Conservation (phyloP, 805 yeast species). For the Debaryomyces tyrocola region DNA sequence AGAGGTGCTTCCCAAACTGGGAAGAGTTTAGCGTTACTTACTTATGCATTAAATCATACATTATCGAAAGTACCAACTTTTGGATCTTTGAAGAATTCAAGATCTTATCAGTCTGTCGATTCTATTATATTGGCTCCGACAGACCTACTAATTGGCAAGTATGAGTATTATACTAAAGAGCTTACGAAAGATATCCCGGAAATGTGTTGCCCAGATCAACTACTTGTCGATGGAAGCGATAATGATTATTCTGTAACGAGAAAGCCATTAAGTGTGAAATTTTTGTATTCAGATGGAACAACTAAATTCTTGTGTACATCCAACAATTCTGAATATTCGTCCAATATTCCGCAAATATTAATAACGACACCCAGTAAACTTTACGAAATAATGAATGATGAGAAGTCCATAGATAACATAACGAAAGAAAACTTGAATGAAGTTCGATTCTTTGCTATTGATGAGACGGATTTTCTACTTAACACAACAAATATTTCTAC, state of each 20-base stretch:
- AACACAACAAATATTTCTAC: constrained; percentile 11
- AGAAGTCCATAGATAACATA: background rate
- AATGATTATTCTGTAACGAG: constrained; percentile 12
- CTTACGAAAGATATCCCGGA: constrained; percentile 18
- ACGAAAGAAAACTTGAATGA: constrained; percentile 6
- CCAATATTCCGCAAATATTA: constrained; percentile 17
- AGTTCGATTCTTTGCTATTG: constrained; percentile 20
- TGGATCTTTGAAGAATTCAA: constrained; percentile 7
- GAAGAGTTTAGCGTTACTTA: constrained; percentile 14
- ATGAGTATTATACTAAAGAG: constrained; percentile 7
- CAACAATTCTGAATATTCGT: background rate
- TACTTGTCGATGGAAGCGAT: constrained; percentile 5
- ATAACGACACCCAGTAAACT: constrained; percentile 16
- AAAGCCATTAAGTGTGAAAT: constrained; percentile 16
- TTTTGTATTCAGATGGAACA: constrained; percentile 6
- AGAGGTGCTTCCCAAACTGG: constrained; percentile 15
- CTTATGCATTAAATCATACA: constrained; percentile 18
- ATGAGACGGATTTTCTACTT: constrained; percentile 18
- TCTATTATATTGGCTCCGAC: constrained; percentile 26
- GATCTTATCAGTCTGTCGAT: constrained; percentile 9
- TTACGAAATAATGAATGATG: constrained; percentile 5
- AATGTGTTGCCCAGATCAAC: constrained; percentile 21
- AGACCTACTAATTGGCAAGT: constrained; percentile 17
- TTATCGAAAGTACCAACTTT: constrained; percentile 19
- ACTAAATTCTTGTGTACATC: constrained; percentile 1